Evolutionary conservation across 345 rosid species (phyloP), one percentile per base, ranked within the genome.

Genomic region (Anastatica hierochuntica): DNA sequence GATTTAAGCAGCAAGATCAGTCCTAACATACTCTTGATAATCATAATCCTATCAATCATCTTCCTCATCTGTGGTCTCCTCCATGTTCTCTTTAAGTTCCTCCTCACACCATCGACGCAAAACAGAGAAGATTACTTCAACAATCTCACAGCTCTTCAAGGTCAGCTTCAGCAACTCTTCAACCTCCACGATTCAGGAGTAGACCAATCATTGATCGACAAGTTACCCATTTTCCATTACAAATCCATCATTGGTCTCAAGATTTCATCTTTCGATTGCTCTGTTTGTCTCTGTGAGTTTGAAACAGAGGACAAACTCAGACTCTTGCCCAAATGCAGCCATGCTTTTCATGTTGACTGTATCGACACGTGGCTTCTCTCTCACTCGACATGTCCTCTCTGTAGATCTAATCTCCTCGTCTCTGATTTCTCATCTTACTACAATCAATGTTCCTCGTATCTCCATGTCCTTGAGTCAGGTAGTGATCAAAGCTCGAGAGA

Each of bases 351-450:
- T 66, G 73, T 79, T 94, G 98, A 88, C 38, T 92, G 98, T 58
- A 92, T 92, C 37, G 98, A 92, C 36, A 88, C 97, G n/a, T 92
- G 98, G 98, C 86, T 92, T 40, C 70, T 92, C 75, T 92, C 97
- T 63, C 98, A 92, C 76, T 92, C 98, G 11, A 92, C 94, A 53
- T 92, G 98, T 74, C 98, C 98, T 33, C 73, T 88, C 11, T 92
- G 97, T 46, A 75, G 98, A 77, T 84, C 80, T 8, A 68, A 74
- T 46, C 70, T 92, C 71, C 72, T n/a, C n/a, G n/a, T 88, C 57
- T 75, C 83, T 13, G 98, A 83, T 61, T 74, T 80, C 72, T 54
- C 67, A 24, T 59, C 84, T 16, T 76, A 71, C 14, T 76, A 68
- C 58, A 61, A 59, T 11, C 66, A 55, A 39, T 59, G 51, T 40